These are phyloP conservation scores for Plasmodiophora brassicae DNA, from an alignment of 208 protist genomes.

Conservation along the genomic window DNA sequence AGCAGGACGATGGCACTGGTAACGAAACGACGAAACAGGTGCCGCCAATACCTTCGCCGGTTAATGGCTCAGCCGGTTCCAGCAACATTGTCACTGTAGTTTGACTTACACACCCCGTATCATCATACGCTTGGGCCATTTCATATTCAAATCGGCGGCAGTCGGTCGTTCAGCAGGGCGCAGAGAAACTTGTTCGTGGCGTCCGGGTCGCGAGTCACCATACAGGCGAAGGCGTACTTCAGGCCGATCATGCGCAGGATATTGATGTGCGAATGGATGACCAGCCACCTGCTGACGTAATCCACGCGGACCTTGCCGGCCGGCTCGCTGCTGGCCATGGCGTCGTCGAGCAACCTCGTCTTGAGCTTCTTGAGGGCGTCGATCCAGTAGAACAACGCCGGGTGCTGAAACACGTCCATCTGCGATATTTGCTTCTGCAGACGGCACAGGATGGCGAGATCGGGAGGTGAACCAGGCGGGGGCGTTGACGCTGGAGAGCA, in stretches of 20 bases:
- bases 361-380: background rate
- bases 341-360: background rate
- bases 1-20: too few species aligned
- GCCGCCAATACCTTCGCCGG: too few species aligned
- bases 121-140: background rate
- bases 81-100: too few species aligned
- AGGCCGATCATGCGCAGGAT: background rate
- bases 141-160: background rate
- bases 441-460: too few species aligned
- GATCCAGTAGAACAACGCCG: slow-evolving; percentile 26
- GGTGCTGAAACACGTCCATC: background rate
- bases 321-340: too few species aligned
- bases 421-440: too few species aligned
- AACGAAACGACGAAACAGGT: too few species aligned
- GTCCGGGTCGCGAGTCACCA: background rate
- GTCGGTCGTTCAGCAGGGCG: background rate
- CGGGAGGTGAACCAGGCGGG: background rate
- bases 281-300: background rate
- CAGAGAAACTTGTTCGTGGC: background rate
- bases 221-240: background rate
- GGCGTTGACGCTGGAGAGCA: background rate
- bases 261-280: background rate
- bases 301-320: too few species aligned
- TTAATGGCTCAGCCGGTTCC: too few species aligned
- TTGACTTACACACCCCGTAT: background rate